phyloP scores from a whole-genome alignment of 768 basidiomycete genomes.

The Hortiboletus campestris region DNA sequence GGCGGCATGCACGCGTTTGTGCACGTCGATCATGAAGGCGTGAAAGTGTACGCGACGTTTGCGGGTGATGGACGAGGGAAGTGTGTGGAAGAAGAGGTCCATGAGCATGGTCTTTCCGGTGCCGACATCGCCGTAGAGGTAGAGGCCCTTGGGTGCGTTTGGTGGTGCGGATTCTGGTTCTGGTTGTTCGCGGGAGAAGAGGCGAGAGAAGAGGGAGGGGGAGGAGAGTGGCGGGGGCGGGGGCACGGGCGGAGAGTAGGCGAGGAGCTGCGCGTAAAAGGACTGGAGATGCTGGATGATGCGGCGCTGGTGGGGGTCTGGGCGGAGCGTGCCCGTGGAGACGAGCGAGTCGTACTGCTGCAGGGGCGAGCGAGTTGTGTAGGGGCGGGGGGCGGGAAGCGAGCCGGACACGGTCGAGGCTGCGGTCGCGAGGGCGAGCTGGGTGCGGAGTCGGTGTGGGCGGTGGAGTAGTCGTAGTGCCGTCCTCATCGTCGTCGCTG shows the following conservation, averaged over 20 bases:
- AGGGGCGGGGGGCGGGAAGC: neutral
- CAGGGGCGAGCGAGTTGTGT: slow-evolving; percentile 23
- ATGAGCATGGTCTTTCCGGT: slow-evolving; percentile 99
- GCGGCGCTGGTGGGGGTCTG: slow-evolving; percentile 80
- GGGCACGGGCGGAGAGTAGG: slow-evolving; percentile 61
- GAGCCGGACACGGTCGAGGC: neutral
- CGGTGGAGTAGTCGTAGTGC: neutral
- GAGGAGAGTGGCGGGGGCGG: slow-evolving; percentile 27
- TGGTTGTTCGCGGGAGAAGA: slow-evolving; percentile 29
- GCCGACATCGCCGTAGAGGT: slow-evolving; percentile 95
- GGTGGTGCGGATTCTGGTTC: slow-evolving; percentile 39
- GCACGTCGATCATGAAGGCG: slow-evolving; percentile 98
- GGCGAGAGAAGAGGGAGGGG: slow-evolving; percentile 21
- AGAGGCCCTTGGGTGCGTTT: slow-evolving; percentile 78
- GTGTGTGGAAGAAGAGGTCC: slow-evolving; percentile 92
- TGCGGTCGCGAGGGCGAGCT: slow-evolving; percentile 9
- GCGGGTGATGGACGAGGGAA: slow-evolving; percentile 60
- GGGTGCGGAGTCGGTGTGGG: neutral
- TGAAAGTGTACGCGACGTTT: slow-evolving; percentile 96
- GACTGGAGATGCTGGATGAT: slow-evolving; percentile 83
- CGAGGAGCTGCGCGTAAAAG: slow-evolving; percentile 67
- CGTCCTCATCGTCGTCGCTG: slow-evolving; percentile 4
- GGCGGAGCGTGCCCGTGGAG: slow-evolving; percentile 50
- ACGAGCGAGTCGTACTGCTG: slow-evolving; percentile 50
- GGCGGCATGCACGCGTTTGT: slow-evolving; percentile 84